Percentiles rank a stretch among this genome's conserved stretches.
Evolutionary conservation across 306 rosid species (phyloP).

Genomic region (Cucumis melo): DNA sequence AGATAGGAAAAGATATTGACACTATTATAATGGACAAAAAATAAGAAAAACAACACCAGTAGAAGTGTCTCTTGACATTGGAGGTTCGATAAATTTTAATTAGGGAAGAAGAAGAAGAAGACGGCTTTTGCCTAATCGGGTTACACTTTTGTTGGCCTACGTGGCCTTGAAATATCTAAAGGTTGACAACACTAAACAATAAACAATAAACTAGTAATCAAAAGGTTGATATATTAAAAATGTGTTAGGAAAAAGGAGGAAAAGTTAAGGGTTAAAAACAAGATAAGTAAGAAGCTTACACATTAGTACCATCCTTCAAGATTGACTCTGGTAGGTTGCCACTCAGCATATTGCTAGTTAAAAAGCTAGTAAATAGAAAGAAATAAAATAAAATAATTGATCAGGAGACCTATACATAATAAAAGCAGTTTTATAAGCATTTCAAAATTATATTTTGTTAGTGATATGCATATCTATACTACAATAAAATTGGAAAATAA

Average conservation of each 20-base stretch:
- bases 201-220: background rate
- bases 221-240: background rate
- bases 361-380: constrained; percentile 31
- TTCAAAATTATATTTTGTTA: background rate
- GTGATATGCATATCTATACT: background rate
- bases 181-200: background rate
- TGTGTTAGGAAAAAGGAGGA: background rate
- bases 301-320: constrained; percentile 48
- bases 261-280: background rate
- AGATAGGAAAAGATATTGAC: background rate
- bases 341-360: constrained; percentile 57
- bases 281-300: constrained; percentile 37
- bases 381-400: background rate
- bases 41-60: background rate
- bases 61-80: background rate
- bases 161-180: background rate
- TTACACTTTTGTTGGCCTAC: background rate
- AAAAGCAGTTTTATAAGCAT: background rate
- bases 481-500: background rate
- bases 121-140: background rate
- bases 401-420: background rate
- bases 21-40: background rate
- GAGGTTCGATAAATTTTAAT: background rate
- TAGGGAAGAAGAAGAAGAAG: background rate
- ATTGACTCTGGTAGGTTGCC: constrained; percentile 53